Evolutionary conservation across 2,329 filamentous ascomycete genomes (phyloP).

Genomic region (Aspergillus floridensis): DNA sequence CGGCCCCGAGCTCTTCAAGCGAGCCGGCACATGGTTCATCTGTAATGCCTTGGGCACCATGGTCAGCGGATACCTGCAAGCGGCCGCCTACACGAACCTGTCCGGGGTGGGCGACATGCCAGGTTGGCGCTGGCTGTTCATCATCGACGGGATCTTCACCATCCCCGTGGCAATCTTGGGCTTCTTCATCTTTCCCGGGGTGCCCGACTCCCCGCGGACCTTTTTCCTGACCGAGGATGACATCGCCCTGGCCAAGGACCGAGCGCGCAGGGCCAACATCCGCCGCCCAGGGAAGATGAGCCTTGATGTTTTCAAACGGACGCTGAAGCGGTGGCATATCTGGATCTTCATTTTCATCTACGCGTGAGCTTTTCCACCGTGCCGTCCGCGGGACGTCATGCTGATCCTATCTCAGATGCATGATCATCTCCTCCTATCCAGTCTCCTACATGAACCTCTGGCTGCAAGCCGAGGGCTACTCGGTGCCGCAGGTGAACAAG

Average conservation of each 20-base stretch:
- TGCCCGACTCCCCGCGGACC: constrained; percentile 42
- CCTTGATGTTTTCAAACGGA: constrained; percentile 47
- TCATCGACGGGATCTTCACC: constrained; percentile 58
- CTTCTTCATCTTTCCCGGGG: constrained; percentile 49
- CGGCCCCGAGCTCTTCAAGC: constrained; percentile 51
- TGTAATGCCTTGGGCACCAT: constrained; percentile 55
- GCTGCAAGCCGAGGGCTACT: constrained; percentile 52
- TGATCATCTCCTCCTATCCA: constrained; percentile 49
- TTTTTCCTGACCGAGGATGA: constrained; percentile 39
- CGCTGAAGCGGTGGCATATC: constrained; percentile 51
- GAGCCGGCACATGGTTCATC: constrained; percentile 55
- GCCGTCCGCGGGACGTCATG: not conserved
- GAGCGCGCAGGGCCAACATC: constrained; percentile 25
- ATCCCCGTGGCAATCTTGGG: constrained; percentile 56
- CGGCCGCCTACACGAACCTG: constrained; percentile 53
- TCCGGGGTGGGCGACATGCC: constrained; percentile 50
- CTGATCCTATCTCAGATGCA: constrained; percentile 32
- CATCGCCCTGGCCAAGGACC: constrained; percentile 37
- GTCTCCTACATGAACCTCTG: constrained; percentile 52
- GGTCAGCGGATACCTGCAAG: constrained; percentile 58
- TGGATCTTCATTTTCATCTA: constrained; percentile 51
- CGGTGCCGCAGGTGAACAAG: constrained; percentile 50
- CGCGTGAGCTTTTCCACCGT: constrained; percentile 41
- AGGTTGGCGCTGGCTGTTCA: constrained; percentile 58
- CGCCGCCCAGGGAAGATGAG: constrained; percentile 42